phyloP scores from a whole-genome alignment of 2,329 filamentous ascomycete genomes.

The Fusarium sp. region DNA sequence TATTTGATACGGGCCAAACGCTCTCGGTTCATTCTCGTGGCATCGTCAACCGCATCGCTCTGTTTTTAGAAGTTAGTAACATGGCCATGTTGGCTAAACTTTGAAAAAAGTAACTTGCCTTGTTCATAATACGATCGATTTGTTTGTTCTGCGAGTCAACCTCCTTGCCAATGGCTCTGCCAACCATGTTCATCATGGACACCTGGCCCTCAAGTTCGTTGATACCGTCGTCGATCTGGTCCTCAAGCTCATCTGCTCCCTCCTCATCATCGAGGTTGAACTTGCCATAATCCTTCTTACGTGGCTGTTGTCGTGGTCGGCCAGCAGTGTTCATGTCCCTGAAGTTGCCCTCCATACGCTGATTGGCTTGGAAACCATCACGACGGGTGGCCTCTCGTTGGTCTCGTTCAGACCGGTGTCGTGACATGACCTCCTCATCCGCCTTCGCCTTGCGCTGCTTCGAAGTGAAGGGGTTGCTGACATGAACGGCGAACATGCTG shows the following conservation, averaged over 20 bases:
- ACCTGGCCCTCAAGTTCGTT: conserved; percentile 78
- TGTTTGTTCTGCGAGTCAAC: conserved; percentile 79
- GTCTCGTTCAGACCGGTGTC: conserved; percentile 73
- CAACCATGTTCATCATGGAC: conserved; percentile 77
- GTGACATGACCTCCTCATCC: conserved; percentile 76
- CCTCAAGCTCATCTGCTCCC: conserved; percentile 57
- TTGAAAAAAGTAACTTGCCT: conserved; percentile 63
- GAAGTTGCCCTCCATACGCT: conserved; percentile 65
- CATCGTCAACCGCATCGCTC: conserved; percentile 86
- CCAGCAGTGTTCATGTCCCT: conserved; percentile 52
- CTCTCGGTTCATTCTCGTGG: conserved; percentile 81
- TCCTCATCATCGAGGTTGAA: conserved; percentile 83
- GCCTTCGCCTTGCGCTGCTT: conserved; percentile 71
- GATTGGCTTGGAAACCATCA: conserved; percentile 62
- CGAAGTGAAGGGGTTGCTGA: conserved; percentile 81
- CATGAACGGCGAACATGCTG: conserved; percentile 90
- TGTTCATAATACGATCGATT: conserved; percentile 80
- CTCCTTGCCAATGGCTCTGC: conserved; percentile 78
- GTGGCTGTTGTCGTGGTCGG: conserved; percentile 45
- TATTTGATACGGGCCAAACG: conserved; percentile 71
- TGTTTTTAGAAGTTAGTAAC: conserved; percentile 53
- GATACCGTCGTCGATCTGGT: conserved; percentile 66
- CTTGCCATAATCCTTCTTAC: conserved; percentile 64
- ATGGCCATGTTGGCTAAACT: not conserved
- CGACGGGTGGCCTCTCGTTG: conserved; percentile 71